A percentile compares a stretch with the other conserved stretches of the same genome.
Evolutionary conservation across 176 grass and related monocot genomes (phyloP).

Genomic region (Pontederia crassipes): DNA sequence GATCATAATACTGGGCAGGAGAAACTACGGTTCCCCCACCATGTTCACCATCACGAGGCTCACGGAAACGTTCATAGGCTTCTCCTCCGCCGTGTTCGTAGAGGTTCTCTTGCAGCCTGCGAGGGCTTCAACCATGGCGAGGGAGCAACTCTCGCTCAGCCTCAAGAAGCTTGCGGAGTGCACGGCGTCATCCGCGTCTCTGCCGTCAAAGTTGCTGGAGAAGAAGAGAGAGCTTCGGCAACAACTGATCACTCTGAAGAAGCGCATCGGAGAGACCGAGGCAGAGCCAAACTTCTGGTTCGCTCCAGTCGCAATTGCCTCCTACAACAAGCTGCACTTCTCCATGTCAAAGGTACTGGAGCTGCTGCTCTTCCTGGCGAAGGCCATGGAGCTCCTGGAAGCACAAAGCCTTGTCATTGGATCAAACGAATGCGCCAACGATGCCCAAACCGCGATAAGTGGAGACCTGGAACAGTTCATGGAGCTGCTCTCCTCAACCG

Average conservation of each 20-base stretch:
- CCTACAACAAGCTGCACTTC: slow-evolving; percentile 31
- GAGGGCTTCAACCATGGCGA: slow-evolving; percentile 46
- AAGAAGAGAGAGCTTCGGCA: slow-evolving; percentile 21
- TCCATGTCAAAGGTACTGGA: slow-evolving; percentile 46
- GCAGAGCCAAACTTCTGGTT: slow-evolving; percentile 66
- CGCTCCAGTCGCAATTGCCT: slow-evolving; percentile 28
- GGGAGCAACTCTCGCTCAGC: slow-evolving; percentile 31
- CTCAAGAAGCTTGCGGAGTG: slow-evolving; percentile 24
- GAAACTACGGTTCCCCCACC: slow-evolving; percentile 49
- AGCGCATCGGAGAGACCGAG: slow-evolving; percentile 26
- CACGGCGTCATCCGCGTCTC: not conserved
- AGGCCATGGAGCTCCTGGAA: slow-evolving; percentile 8
- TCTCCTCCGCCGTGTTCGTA: slow-evolving; percentile 29
- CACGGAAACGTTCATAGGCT: slow-evolving; percentile 71
- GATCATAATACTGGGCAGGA: slow-evolving; percentile 52
- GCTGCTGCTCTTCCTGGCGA: slow-evolving; percentile 36
- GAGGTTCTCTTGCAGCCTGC: slow-evolving; percentile 60
- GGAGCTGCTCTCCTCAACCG: slow-evolving; percentile 16
- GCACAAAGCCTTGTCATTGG: slow-evolving; percentile 9
- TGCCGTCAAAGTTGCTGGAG: not conserved
- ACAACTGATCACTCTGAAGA: slow-evolving; percentile 30
- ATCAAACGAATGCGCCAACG: not conserved
- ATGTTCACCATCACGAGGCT: slow-evolving; percentile 44
- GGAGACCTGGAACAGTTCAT: slow-evolving; percentile 37
- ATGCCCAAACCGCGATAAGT: slow-evolving; percentile 14